Base-by-base conservation (phyloP, 768 basidiomycete species). In the Pleurotus pulmonarius region DNA sequence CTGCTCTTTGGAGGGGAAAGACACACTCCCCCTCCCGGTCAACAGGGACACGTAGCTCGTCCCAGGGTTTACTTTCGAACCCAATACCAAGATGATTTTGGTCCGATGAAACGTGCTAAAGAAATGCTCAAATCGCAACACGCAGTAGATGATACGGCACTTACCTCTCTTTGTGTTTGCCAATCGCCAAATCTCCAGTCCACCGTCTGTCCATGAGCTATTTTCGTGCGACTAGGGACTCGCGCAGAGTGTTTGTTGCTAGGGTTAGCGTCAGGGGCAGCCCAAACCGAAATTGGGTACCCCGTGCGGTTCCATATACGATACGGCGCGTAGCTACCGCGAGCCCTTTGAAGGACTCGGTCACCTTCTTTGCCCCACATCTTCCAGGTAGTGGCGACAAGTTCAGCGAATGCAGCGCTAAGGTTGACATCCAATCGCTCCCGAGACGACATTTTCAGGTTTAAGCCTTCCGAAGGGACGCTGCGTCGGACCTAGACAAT, bases 161-260 rank as follows among this genome's bases (percentile, higher is more conserved):
- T 58, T 65, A 93, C 94, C 76, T 99, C 97, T 66, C 97, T 85
- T 76, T 91, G 87, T 3, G 87, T 88, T 67, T 88, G 88, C 89
- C 93, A 94, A 65, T 98, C 95, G 66, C 98, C 94, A 64, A 98
- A 98, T 55, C 97, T 80, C 97, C 97, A 98, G 56, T 98, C 95
- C 3, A 92, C 75, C 6, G 79, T 84, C 64, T 91, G 80, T 38
- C 89, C 88, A 60, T 93, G 82, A 16, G 82, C 73, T 38, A 99
- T 73, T 63, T 85, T 83, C 43, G 22, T n/a, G 18, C 51, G 51
- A 11, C 18, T 13, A n/a, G 39, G 12, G 20, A 85, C 76, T 26
- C 79, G 74, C 26, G 76, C 75, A 2, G 74, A 67, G 56, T 83
- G 81, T 46, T 78, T 80, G 12, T 72, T 67, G 54, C 71, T 73